These are phyloP conservation scores for Porphyrellus cyaneotinctus DNA, from an alignment of 768 basidiomycete genomes.

Conservation along the genomic window DNA sequence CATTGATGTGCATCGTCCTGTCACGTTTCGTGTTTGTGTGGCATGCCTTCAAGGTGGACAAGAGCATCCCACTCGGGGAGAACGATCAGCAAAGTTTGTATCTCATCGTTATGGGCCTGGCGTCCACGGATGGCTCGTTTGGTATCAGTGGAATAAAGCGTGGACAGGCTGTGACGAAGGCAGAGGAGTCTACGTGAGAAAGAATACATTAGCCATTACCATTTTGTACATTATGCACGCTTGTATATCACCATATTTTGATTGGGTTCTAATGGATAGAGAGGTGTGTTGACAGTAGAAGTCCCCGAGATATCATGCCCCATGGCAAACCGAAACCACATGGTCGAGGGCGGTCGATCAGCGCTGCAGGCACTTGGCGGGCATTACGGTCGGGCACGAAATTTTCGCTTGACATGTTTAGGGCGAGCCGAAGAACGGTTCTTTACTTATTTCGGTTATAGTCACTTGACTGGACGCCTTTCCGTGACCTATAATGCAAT, in stretches of 20 bases:
- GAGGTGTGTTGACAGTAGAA: no score
- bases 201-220: not conserved
- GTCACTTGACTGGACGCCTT: no score
- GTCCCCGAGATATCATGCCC: no score
- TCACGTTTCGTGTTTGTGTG: conserved; percentile 30
- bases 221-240: not conserved
- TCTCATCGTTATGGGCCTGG: conserved; percentile 24
- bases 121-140: conserved; percentile 3
- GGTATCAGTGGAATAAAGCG: not conserved
- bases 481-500: no score
- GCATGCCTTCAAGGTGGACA: conserved; percentile 23
- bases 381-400: no score
- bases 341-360: no score
- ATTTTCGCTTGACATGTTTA: no score
- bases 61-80: conserved; percentile 27
- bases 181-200: not conserved
- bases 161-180: not conserved
- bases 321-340: no score
- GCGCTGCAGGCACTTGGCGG: no score
- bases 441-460: no score
- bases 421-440: no score
- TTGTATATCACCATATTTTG: not conserved
- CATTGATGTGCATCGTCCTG: conserved; percentile 13
- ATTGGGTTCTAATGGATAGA: not conserved
- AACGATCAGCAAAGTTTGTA: conserved; percentile 35